phyloP scores from a whole-genome alignment of 2,329 filamentous ascomycete genomes.

The Aspergillus sp. region DNA sequence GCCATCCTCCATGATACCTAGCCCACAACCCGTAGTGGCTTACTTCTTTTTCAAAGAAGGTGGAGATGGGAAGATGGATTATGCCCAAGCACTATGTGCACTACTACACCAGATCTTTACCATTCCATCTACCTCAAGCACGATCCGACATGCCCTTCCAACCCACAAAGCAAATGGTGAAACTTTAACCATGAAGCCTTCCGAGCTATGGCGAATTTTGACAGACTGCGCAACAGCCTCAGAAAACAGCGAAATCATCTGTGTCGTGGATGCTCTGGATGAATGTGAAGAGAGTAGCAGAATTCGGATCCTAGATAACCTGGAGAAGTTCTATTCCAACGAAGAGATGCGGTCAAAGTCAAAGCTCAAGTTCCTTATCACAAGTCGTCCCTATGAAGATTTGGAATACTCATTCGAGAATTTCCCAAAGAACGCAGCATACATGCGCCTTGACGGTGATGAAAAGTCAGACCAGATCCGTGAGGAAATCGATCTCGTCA shows the following conservation, averaged over 20 bases:
- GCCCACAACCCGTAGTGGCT: background rate
- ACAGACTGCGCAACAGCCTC: background rate
- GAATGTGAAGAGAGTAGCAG: background rate
- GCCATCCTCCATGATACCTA: no score
- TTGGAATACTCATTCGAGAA: background rate
- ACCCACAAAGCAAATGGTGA: background rate
- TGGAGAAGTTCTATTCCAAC: background rate
- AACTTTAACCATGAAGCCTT: background rate
- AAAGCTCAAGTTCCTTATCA: background rate
- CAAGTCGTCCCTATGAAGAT: background rate
- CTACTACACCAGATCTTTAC: background rate
- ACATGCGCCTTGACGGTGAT: background rate
- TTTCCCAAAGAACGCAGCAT: background rate
- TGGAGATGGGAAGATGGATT: background rate
- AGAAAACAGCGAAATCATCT: background rate
- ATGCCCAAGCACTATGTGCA: background rate
- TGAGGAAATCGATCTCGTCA: background rate
- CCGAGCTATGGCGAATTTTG: background rate
- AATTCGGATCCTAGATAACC: fast-evolving
- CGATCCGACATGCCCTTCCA: background rate
- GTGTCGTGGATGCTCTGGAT: background rate
- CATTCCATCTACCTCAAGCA: background rate
- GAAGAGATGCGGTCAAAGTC: background rate
- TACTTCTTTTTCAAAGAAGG: background rate
- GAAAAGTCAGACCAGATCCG: background rate